Conservation (phyloP, 2,329 filamentous ascomycete genomes). For the Fusarium nygamai region DNA sequence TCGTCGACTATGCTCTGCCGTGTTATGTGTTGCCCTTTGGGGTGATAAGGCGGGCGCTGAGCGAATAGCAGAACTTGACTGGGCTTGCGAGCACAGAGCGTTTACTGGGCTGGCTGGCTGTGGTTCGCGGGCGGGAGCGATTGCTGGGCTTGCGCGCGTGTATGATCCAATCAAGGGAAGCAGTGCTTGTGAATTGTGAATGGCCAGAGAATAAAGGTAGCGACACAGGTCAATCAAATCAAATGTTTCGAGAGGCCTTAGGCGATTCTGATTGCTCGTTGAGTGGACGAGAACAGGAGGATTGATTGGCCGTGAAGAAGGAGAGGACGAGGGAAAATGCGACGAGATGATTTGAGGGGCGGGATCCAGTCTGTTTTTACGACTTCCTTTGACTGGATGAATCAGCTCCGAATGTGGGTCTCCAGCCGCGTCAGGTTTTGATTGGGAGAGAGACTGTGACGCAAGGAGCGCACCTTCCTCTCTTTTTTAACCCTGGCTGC, state of each 20-base stretch:
- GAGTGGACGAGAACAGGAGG: slow-evolving; percentile 52
- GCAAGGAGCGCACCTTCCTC: slow-evolving; percentile 36
- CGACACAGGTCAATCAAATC: slow-evolving; percentile 34
- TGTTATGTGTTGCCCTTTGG: slow-evolving; percentile 30
- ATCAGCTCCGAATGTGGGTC: slow-evolving; percentile 55
- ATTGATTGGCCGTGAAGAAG: slow-evolving; percentile 60
- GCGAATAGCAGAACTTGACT: slow-evolving; percentile 28
- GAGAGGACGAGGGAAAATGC: slow-evolving; percentile 55
- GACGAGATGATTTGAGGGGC: slow-evolving; percentile 64
- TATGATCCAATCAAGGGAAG: slow-evolving; percentile 41
- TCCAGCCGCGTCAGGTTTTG: slow-evolving; percentile 37
- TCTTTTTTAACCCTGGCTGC: slow-evolving; percentile 3
- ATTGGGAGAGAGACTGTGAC: slow-evolving; percentile 47
- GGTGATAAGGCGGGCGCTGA: slow-evolving; percentile 28
- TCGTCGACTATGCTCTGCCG: slow-evolving; percentile 36
- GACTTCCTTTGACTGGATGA: slow-evolving; percentile 60
- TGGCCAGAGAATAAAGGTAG: slow-evolving; percentile 38
- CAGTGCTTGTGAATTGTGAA: slow-evolving; percentile 44
- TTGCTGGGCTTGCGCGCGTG: slow-evolving; percentile 27
- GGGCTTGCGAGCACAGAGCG: slow-evolving; percentile 20
- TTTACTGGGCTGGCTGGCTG: slow-evolving; percentile 1
- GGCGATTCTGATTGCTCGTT: slow-evolving; percentile 47
- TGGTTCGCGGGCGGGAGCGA: slow-evolving; percentile 19
- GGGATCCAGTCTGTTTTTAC: slow-evolving; percentile 54
- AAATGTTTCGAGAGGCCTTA: slow-evolving; percentile 43